These are phyloP conservation scores for Nicotiana sylvestris DNA, from an alignment of 257 asterid genomes.

Conservation along the genomic window DNA sequence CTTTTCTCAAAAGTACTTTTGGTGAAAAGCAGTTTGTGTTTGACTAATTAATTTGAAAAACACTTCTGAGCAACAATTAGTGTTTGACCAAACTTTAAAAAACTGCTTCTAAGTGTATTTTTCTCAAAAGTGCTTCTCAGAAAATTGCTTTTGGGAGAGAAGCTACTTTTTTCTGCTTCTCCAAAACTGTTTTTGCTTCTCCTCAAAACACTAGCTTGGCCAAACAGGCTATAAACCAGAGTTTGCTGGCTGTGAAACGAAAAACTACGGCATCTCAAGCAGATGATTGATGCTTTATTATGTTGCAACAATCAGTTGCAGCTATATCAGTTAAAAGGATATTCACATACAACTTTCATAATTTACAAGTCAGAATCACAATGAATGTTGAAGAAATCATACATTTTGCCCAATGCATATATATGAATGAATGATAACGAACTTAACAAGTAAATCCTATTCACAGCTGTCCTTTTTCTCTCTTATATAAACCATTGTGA, in stretches of 20 bases:
- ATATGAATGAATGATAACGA: not conserved
- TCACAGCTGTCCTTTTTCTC: not conserved
- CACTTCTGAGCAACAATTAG: too few relatives aligned
- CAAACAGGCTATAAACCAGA: not conserved
- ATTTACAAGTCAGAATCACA: not conserved
- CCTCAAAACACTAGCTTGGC: too few relatives aligned
- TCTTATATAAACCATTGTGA: not conserved
- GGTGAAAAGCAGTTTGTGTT: too few relatives aligned
- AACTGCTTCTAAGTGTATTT: too few relatives aligned
- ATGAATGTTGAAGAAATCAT: not conserved
- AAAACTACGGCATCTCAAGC: not conserved
- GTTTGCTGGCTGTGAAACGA: not conserved
- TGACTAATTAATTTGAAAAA: too few relatives aligned
- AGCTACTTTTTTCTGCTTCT: too few relatives aligned
- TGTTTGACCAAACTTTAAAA: too few relatives aligned
- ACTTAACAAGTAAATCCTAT: constrained; percentile 5
- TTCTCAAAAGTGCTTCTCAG: too few relatives aligned
- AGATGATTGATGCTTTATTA: not conserved
- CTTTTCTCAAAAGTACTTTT: too few relatives aligned
- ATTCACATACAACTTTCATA: not conserved
- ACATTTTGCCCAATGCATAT: not conserved
- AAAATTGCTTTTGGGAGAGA: too few relatives aligned
- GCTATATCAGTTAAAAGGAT: not conserved
- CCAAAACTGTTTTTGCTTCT: too few relatives aligned
- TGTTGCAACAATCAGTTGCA: not conserved